These are phyloP conservation scores for Galeopsis tetrahit DNA, from an alignment of 257 asterid genomes.

Conservation along the genomic window DNA sequence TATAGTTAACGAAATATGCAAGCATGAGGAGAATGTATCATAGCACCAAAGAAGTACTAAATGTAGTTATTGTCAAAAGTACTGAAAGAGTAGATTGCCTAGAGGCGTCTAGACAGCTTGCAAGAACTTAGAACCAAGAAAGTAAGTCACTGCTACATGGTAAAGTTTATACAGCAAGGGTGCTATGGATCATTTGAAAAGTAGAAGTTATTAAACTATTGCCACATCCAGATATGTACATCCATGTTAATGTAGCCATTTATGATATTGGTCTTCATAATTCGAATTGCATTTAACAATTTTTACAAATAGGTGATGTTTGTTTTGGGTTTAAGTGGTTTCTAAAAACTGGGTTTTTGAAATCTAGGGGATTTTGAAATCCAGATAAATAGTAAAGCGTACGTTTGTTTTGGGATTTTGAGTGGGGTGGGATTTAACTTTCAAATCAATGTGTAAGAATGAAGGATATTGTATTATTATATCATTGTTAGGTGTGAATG, in stretches of 20 bases:
- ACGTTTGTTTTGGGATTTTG: no score
- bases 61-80: background rate
- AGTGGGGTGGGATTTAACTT: no score
- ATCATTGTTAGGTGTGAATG: no score
- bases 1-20: background rate
- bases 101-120: background rate
- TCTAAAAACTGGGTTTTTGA: no score
- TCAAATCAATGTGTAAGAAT: no score
- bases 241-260: background rate
- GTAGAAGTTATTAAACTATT: background rate
- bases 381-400: no score
- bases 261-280: slow-evolving; percentile 9
- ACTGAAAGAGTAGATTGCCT: slow-evolving; percentile 4
- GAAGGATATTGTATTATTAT: no score
- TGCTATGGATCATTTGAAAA: background rate
- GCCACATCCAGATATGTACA: slow-evolving; percentile 23
- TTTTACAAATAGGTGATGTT: background rate
- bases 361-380: no score
- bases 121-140: slow-evolving; percentile 2
- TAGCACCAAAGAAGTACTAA: slow-evolving; percentile 2
- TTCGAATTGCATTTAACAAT: slow-evolving; percentile 21
- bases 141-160: background rate
- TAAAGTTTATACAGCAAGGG: slow-evolving; percentile 8
- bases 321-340: no score
- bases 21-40: background rate